These are phyloP conservation scores for Cadophora sp. DNA, from an alignment of 2,329 filamentous ascomycete species.

Conservation along the genomic window DNA sequence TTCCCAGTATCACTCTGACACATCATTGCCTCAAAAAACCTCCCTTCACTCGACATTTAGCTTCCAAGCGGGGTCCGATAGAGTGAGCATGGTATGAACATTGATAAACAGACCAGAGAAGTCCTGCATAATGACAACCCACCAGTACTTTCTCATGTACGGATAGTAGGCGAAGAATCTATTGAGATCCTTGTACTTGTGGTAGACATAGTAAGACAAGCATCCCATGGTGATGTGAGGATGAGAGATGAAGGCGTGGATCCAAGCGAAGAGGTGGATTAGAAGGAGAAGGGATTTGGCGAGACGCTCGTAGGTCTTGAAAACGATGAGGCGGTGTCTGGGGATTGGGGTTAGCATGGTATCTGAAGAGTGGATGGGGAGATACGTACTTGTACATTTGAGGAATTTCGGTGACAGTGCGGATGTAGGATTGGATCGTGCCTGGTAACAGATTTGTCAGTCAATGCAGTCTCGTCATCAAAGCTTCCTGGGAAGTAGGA, in stretches of 20 bases:
- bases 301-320: constrained; percentile 13
- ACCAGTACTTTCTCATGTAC: constrained; percentile 17
- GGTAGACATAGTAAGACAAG: constrained; percentile 1
- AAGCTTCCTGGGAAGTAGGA: not conserved
- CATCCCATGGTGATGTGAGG: not conserved
- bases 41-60: not conserved
- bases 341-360: not conserved
- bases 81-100: not conserved
- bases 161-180: constrained; percentile 8
- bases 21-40: not conserved
- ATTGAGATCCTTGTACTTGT: not conserved
- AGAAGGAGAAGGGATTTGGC: not conserved
- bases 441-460: not conserved
- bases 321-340: constrained; percentile 6
- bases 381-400: constrained; percentile 9
- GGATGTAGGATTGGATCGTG: constrained; percentile 17
- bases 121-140: constrained; percentile 6
- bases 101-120: constrained; percentile 11
- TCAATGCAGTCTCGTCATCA: not conserved
- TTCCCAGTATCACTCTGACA: not conserved
- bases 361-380: too few relatives aligned
- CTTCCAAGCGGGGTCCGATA: constrained; percentile 4
- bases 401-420: constrained; percentile 1
- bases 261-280: constrained; percentile 7
- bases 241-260: not conserved